phyloP scores from a whole-genome alignment of 2,329 filamentous ascomycete species.

The Colletotrichum spinosum region DNA sequence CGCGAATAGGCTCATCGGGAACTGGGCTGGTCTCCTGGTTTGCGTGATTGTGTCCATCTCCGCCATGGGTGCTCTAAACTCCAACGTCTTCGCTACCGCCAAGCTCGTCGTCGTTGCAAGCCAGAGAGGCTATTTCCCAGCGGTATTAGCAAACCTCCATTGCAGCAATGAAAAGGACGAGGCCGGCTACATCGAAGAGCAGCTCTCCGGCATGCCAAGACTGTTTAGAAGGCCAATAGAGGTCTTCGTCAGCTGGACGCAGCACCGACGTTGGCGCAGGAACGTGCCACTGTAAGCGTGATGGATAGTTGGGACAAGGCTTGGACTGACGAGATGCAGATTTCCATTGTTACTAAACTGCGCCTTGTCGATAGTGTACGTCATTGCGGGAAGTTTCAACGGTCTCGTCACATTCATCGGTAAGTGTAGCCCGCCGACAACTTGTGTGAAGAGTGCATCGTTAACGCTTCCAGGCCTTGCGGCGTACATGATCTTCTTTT shows the following conservation, averaged over 20 bases:
- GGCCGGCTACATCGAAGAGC: conserved; percentile 41
- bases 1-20: conserved; percentile 47
- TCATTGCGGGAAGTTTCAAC: conserved; percentile 42
- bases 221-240: conserved; percentile 38
- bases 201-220: conserved; percentile 36
- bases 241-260: conserved; percentile 41
- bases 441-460: not conserved
- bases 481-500: conserved; percentile 42
- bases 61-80: conserved; percentile 55
- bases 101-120: conserved; percentile 53
- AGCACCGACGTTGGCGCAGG: conserved; percentile 39
- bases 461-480: conserved; percentile 38
- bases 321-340: conserved; percentile 29
- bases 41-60: conserved; percentile 53
- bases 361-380: conserved; percentile 41
- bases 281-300: conserved; percentile 40
- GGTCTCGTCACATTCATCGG: conserved; percentile 43
- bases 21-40: conserved; percentile 51
- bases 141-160: conserved; percentile 43
- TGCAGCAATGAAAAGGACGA: conserved; percentile 44
- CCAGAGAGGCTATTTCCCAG: conserved; percentile 44
- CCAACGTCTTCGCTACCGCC: conserved; percentile 57
- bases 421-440: not conserved
- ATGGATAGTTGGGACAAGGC: conserved; percentile 1
- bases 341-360: conserved; percentile 42